phyloP scores from a whole-genome alignment of 345 rosid genomes.

The Pistacia atlantica region DNA sequence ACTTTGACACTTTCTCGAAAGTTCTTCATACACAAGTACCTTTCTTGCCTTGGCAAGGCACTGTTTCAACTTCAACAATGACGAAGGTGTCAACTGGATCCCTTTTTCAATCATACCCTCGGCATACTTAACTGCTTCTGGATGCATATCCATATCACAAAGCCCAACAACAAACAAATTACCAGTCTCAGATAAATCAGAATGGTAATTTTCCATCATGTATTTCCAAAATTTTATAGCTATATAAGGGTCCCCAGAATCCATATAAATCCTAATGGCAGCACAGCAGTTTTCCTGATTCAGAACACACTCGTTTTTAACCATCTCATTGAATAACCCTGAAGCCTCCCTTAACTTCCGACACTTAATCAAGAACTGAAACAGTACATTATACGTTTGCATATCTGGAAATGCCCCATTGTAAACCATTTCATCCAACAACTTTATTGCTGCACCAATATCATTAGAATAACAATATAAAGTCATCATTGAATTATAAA shows the following conservation, averaged over 20 bases:
- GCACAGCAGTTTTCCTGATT: slow-evolving; percentile 38
- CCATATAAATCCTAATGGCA: slow-evolving; percentile 41
- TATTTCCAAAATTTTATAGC: slow-evolving; percentile 58
- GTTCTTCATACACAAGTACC: slow-evolving; percentile 43
- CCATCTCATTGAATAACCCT: slow-evolving; percentile 46
- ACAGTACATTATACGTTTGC: slow-evolving; percentile 45
- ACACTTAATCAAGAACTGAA: slow-evolving; percentile 44
- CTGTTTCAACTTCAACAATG: slow-evolving; percentile 52
- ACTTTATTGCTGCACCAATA: slow-evolving; percentile 34
- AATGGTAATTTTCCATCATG: slow-evolving; percentile 44
- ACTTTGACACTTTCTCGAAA: slow-evolving; percentile 36
- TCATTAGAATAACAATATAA: slow-evolving; percentile 39
- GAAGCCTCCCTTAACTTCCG: slow-evolving; percentile 49
- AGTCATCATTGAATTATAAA: slow-evolving; percentile 54
- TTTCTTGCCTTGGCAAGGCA: slow-evolving; percentile 35
- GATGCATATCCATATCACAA: slow-evolving; percentile 43
- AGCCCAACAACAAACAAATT: slow-evolving; percentile 52
- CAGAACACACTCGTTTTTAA: slow-evolving; percentile 48
- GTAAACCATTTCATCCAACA: slow-evolving; percentile 57
- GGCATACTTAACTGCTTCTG: slow-evolving; percentile 65
- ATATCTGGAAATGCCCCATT: slow-evolving; percentile 52
- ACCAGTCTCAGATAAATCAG: slow-evolving; percentile 53
- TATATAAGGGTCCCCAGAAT: slow-evolving; percentile 38
- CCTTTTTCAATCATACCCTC: slow-evolving; percentile 56
- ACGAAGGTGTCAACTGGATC: slow-evolving; percentile 40